Conservation (phyloP, 352 stramenopile species). For the Pythium myriotylum region DNA sequence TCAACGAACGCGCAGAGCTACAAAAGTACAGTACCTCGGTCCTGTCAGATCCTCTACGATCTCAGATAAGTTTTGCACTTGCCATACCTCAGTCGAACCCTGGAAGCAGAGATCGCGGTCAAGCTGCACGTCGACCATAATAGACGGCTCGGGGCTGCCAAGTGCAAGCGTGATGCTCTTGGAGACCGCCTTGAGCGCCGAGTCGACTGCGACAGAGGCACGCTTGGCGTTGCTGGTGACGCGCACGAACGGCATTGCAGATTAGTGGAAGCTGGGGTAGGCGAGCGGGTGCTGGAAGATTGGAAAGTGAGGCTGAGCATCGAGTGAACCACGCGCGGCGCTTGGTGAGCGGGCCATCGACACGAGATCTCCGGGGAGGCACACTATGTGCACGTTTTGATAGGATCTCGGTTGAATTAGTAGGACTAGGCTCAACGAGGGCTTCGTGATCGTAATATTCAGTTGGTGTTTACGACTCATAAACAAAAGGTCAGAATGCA, state of each 20-base stretch:
- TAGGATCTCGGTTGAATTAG: too few relatives aligned
- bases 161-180: constrained; percentile 42
- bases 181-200: constrained; percentile 35
- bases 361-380: too few relatives aligned
- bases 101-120: constrained; percentile 44
- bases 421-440: too few relatives aligned
- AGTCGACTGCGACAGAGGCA: constrained; percentile 35
- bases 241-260: constrained; percentile 44
- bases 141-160: constrained; percentile 34
- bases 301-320: neutral
- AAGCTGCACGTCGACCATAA: constrained; percentile 50
- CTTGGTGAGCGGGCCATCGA: too few relatives aligned
- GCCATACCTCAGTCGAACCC: constrained; percentile 34
- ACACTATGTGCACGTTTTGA: too few relatives aligned
- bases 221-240: constrained; percentile 47
- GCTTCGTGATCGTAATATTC: too few relatives aligned
- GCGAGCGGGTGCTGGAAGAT: neutral
- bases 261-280: neutral
- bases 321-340: too few relatives aligned
- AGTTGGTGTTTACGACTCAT: too few relatives aligned
- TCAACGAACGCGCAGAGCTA: constrained; percentile 43
- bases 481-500: too few relatives aligned
- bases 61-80: neutral
- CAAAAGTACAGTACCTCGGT: neutral
- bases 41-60: neutral